phyloP scores from a whole-genome alignment of 2,329 filamentous ascomycete genomes.

The Xylaria hypoxylon region DNA sequence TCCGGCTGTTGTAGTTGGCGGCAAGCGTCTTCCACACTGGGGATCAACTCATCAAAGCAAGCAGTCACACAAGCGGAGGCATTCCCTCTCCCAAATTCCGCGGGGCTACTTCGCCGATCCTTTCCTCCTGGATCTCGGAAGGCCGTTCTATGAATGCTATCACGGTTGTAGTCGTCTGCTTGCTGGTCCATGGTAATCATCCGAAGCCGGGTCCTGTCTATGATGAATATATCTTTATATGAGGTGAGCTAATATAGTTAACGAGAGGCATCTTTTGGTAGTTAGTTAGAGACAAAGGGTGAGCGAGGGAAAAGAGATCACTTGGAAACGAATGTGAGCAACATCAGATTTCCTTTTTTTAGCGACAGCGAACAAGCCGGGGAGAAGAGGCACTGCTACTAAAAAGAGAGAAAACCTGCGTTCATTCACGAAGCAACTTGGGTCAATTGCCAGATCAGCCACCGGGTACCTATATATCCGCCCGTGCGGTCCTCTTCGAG shows the following conservation, averaged over 20 bases:
- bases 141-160: conserved; percentile 6
- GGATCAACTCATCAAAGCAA: conserved; percentile 44
- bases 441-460: conserved; percentile 42
- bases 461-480: conserved; percentile 44
- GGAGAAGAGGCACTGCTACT: conserved; percentile 37
- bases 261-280: conserved; percentile 45
- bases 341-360: conserved; percentile 37
- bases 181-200: conserved; percentile 38
- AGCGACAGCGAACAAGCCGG: conserved; percentile 27
- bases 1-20: conserved; percentile 40
- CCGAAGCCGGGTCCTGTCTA: conserved; percentile 34
- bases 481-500: conserved; percentile 34
- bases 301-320: conserved; percentile 25
- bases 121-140: conserved; percentile 16
- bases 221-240: conserved; percentile 40
- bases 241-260: conserved; percentile 33
- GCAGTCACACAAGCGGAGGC: conserved; percentile 43
- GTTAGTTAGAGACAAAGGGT: conserved; percentile 24
- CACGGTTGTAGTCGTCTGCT: conserved; percentile 11
- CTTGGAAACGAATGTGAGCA: conserved; percentile 44
- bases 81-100: conserved; percentile 38
- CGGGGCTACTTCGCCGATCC: conserved; percentile 21
- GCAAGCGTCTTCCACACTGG: conserved; percentile 43
- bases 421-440: conserved; percentile 36
- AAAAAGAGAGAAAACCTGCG: conserved; percentile 34